These are phyloP conservation scores for Calcarisporium arbuscula DNA, from an alignment of 2,329 filamentous ascomycete genomes.

Conservation along the genomic window DNA sequence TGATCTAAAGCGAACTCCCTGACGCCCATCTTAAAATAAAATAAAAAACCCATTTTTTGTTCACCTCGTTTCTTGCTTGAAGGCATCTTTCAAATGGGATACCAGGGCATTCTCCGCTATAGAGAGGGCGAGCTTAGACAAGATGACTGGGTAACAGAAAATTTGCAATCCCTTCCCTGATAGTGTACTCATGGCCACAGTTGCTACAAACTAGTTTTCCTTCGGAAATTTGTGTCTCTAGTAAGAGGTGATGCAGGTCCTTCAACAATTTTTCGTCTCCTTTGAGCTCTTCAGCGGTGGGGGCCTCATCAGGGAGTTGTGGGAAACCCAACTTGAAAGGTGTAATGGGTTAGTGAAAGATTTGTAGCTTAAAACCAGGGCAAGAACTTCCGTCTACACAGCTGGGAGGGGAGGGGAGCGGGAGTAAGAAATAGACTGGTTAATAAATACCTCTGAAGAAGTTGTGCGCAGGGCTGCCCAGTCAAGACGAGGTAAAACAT, in stretches of 20 bases:
- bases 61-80: too few species aligned
- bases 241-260: slow-evolving; percentile 73
- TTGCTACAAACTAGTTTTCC: slow-evolving; percentile 85
- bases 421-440: slow-evolving; percentile 1
- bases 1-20: too few species aligned
- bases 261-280: slow-evolving; percentile 63
- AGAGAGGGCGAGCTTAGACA: slow-evolving; percentile 40
- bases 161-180: slow-evolving; percentile 95
- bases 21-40: too few species aligned
- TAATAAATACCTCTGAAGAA: slow-evolving; percentile 61
- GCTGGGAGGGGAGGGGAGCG: not conserved
- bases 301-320: slow-evolving; percentile 58
- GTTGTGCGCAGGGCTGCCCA: slow-evolving; percentile 76
- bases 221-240: slow-evolving; percentile 85
- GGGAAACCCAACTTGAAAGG: slow-evolving; percentile 67
- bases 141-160: slow-evolving; percentile 91
- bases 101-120: not conserved
- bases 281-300: slow-evolving; percentile 55
- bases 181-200: slow-evolving; percentile 88
- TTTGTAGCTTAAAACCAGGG: too few species aligned
- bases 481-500: slow-evolving; percentile 80
- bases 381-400: too few species aligned
- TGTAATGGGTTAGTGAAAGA: too few species aligned
- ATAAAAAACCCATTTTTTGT: too few species aligned
- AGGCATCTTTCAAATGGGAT: too few species aligned